Evolutionary conservation across 2,329 filamentous ascomycete genomes (phyloP).

Genomic region (Neocatenulostroma microsporum): DNA sequence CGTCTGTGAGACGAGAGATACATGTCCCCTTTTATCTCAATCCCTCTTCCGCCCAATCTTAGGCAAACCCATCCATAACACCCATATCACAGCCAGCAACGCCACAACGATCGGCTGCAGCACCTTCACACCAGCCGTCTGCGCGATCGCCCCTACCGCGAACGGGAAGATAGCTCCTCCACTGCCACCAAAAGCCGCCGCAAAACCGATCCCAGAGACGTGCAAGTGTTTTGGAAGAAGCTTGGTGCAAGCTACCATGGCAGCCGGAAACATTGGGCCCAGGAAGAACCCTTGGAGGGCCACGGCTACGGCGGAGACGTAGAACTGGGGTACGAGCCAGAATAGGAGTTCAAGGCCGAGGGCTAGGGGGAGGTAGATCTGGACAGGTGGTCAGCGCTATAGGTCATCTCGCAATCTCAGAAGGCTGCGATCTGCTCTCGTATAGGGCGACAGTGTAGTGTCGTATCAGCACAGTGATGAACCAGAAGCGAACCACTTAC

Average conservation of each 20-base stretch:
- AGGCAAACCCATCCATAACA: slow-evolving; percentile 46
- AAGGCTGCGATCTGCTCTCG: too few relatives aligned
- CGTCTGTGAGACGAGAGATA: too few relatives aligned
- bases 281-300: slow-evolving; percentile 69
- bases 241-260: slow-evolving; percentile 65
- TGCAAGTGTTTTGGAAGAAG: slow-evolving; percentile 66
- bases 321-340: slow-evolving; percentile 72
- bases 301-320: slow-evolving; percentile 64
- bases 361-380: slow-evolving; percentile 56
- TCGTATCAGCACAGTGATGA: too few relatives aligned
- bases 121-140: slow-evolving; percentile 51
- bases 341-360: slow-evolving; percentile 64
- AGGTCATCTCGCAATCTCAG: too few relatives aligned
- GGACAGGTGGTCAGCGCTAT: too few relatives aligned
- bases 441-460: too few relatives aligned
- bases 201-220: slow-evolving; percentile 73
- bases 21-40: too few relatives aligned
- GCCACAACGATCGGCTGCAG: slow-evolving; percentile 54
- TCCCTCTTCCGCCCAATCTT: slow-evolving; percentile 38
- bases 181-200: slow-evolving; percentile 65
- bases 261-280: slow-evolving; percentile 70
- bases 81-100: slow-evolving; percentile 43
- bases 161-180: slow-evolving; percentile 63
- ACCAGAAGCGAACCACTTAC: too few relatives aligned
- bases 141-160: slow-evolving; percentile 60